phyloP scores from a whole-genome alignment of 257 asterid genomes.

The Petunia secreta region DNA sequence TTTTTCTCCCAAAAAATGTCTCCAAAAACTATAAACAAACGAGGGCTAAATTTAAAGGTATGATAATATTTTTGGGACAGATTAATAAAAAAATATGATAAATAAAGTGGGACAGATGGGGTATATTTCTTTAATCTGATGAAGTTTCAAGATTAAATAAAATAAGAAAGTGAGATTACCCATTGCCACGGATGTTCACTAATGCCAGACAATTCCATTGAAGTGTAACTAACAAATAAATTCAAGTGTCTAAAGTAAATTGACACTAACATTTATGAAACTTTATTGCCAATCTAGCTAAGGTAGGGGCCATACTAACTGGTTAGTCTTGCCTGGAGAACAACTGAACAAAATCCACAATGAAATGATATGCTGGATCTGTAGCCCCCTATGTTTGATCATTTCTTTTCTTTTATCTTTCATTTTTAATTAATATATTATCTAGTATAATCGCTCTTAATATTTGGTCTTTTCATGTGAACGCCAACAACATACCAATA shows the following conservation, averaged over 20 bases:
- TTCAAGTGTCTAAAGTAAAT: not conserved
- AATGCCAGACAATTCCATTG: not conserved
- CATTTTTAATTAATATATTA: no score
- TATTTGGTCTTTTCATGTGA: no score
- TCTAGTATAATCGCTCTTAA: no score
- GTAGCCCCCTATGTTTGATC: conserved; percentile 6
- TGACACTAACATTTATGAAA: conserved; percentile 32
- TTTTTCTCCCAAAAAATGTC: no score
- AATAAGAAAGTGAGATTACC: not conserved
- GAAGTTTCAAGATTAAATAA: no score
- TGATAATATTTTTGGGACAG: no score
- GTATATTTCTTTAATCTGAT: no score
- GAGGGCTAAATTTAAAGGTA: no score
- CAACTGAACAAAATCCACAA: not conserved
- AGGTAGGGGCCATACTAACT: conserved; percentile 21
- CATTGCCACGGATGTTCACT: not conserved
- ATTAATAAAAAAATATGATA: no score
- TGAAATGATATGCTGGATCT: not conserved
- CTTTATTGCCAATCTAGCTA: conserved; percentile 25
- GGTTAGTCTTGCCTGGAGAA: not conserved
- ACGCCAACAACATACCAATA: no score
- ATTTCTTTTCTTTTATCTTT: not conserved
- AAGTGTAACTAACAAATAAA: not conserved
- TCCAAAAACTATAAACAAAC: no score
- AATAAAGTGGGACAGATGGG: no score